Conservation (phyloP, 495 filamentous ascomycete species). For the Neurospora sp. region DNA sequence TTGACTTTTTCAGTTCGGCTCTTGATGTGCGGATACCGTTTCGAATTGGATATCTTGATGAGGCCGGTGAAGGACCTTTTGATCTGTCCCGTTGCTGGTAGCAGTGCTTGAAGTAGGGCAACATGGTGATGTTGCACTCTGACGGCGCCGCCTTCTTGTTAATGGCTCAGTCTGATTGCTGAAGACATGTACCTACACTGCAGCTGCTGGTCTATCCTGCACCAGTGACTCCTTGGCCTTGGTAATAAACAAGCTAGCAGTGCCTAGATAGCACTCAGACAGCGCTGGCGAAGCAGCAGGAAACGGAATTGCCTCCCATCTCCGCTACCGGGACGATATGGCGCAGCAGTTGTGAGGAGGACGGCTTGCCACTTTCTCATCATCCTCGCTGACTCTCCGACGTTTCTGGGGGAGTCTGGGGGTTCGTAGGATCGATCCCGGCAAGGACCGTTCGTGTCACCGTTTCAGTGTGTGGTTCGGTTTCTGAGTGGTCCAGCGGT, state of each 20-base stretch:
- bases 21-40: neutral
- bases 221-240: neutral
- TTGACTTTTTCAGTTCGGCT: neutral
- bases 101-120: neutral
- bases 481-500: neutral
- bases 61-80: neutral
- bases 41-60: neutral
- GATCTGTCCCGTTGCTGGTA: neutral
- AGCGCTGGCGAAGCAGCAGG: neutral
- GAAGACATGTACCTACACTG: neutral
- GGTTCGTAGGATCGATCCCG: neutral
- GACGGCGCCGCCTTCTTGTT: neutral
- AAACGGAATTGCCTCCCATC: neutral
- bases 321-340: neutral
- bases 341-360: neutral
- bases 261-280: neutral
- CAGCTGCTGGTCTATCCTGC: neutral
- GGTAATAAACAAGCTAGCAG: neutral
- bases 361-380: neutral
- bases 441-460: neutral
- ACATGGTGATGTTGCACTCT: neutral
- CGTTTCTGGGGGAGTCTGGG: neutral
- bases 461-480: neutral
- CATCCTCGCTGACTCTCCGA: neutral
- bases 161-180: neutral